Percentiles rank a stretch among this genome's conserved stretches.
phyloP scores from a whole-genome alignment of 495 filamentous ascomycete species.

The Penicillium turbatum region DNA sequence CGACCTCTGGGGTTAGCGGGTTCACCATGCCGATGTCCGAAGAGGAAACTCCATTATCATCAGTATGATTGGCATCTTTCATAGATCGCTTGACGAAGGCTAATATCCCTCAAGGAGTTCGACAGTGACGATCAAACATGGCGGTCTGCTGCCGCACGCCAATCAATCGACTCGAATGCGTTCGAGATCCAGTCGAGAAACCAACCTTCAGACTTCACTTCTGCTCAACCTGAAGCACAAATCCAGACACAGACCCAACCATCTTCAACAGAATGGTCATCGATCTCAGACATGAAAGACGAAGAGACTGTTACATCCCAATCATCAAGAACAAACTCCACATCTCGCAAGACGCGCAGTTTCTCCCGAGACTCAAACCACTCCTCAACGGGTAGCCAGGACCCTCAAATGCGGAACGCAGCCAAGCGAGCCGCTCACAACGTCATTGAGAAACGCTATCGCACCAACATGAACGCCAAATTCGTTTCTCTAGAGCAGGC shows the following conservation, averaged over 20 bases:
- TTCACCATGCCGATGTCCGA: constrained; percentile 37
- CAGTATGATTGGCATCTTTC: constrained; percentile 20
- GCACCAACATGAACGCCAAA: constrained; percentile 53
- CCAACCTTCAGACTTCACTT: constrained; percentile 10
- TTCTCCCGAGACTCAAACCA: constrained; percentile 30
- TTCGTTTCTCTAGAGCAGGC: constrained; percentile 44
- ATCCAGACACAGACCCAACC: constrained; percentile 4
- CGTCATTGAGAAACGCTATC: constrained; percentile 51
- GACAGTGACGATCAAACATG: constrained; percentile 44
- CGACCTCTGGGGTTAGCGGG: constrained; percentile 32
- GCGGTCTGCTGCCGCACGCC: constrained; percentile 27
- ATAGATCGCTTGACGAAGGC: constrained; percentile 5
- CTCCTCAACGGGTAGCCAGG: constrained; percentile 19
- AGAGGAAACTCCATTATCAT: constrained; percentile 33
- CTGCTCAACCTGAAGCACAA: constrained; percentile 15
- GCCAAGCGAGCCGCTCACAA: constrained; percentile 51
- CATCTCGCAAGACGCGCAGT: constrained; percentile 31
- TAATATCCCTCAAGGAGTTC: constrained; percentile 24
- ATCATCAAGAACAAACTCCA: constrained; percentile 16
- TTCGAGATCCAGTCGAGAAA: constrained; percentile 12
- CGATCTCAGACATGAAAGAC: constrained; percentile 32
- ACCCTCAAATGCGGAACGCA: constrained; percentile 35
- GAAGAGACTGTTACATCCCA: constrained; percentile 24
- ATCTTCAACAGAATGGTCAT: constrained; percentile 29
- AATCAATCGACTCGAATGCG: constrained; percentile 19